These are phyloP conservation scores for Moniliella sp. DNA, from an alignment of 1,284 basidiomycete genomes.

Conservation along the genomic window DNA sequence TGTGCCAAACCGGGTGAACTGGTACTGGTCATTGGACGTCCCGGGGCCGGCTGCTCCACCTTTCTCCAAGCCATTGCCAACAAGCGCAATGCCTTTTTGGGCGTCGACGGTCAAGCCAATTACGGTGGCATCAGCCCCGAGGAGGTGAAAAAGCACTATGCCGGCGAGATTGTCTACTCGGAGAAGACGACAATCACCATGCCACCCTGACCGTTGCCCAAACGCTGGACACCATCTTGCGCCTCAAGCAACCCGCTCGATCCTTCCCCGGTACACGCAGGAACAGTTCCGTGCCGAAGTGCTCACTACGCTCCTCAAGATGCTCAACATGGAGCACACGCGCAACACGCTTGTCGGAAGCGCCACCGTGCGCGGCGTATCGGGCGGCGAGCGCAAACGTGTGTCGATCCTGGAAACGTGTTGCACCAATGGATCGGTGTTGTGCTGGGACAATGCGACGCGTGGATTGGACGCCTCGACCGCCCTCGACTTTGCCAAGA, in stretches of 20 bases:
- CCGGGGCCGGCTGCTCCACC: slow-evolving; percentile 44
- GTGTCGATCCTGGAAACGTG: slow-evolving; percentile 53
- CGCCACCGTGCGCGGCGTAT: slow-evolving; percentile 54
- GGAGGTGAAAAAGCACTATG: slow-evolving; percentile 3
- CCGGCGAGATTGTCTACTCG: slow-evolving; percentile 15
- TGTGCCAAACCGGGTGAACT: slow-evolving; percentile 50
- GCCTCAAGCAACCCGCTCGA: slow-evolving; percentile 7
- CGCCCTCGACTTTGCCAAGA: slow-evolving; percentile 55
- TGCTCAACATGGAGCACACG: slow-evolving; percentile 56
- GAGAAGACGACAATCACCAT: slow-evolving; percentile 15
- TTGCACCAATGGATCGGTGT: slow-evolving; percentile 41
- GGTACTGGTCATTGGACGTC: slow-evolving; percentile 40
- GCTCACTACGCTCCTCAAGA: slow-evolving; percentile 26
- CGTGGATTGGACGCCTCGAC: slow-evolving; percentile 66
- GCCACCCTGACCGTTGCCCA: slow-evolving; percentile 15
- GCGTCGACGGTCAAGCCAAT: slow-evolving; percentile 20
- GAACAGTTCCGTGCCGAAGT: slow-evolving; percentile 9
- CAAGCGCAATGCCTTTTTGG: slow-evolving; percentile 34
- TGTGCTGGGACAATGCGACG: slow-evolving; percentile 47
- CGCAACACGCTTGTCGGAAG: slow-evolving; percentile 50
- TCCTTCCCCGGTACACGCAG: slow-evolving; percentile 2
- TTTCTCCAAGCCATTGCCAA: slow-evolving; percentile 41
- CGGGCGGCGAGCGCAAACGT: slow-evolving; percentile 41
- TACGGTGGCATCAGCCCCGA: slow-evolving; percentile 32
- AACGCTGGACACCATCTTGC: slow-evolving; percentile 14